These are phyloP conservation scores for Danielia oregonensis DNA, from an alignment of 805 yeast species.

Conservation along the genomic window DNA sequence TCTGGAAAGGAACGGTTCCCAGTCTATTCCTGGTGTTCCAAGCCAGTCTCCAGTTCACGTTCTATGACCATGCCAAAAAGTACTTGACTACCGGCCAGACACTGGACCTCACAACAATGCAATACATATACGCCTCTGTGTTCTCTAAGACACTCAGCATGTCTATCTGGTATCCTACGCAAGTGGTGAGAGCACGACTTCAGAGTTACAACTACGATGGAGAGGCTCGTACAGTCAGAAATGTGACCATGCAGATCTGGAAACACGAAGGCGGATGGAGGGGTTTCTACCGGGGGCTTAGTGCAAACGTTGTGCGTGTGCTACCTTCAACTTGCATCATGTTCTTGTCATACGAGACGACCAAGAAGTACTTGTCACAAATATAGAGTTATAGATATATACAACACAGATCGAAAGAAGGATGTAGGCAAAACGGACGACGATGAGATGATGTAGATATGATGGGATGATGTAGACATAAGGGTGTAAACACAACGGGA, in stretches of 20 bases:
- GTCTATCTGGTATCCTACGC: slow-evolving; percentile 73
- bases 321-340: slow-evolving; percentile 93
- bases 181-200: slow-evolving; percentile 71
- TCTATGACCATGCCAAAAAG: slow-evolving; percentile 75
- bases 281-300: slow-evolving; percentile 82
- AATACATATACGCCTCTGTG: slow-evolving; percentile 66
- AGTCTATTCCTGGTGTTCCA: slow-evolving; percentile 81
- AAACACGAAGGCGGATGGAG: slow-evolving; percentile 45
- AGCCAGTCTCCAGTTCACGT: slow-evolving; percentile 82
- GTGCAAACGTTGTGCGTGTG: slow-evolving; percentile 75
- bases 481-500: too few species aligned
- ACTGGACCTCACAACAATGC: slow-evolving; percentile 41
- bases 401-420: too few species aligned
- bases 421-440: too few species aligned
- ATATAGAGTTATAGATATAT: neutral
- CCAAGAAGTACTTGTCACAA: slow-evolving; percentile 10
- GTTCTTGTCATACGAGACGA: slow-evolving; percentile 74
- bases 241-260: slow-evolving; percentile 39
- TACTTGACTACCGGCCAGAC: slow-evolving; percentile 12
- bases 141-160: slow-evolving; percentile 67
- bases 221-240: slow-evolving; percentile 20
- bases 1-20: slow-evolving; percentile 74
- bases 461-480: too few species aligned
- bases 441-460: too few species aligned
- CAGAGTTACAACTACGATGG: slow-evolving; percentile 41